Evolutionary conservation across 2,329 filamentous ascomycete genomes (phyloP).

Genomic region (Diaporthe longicolla): DNA sequence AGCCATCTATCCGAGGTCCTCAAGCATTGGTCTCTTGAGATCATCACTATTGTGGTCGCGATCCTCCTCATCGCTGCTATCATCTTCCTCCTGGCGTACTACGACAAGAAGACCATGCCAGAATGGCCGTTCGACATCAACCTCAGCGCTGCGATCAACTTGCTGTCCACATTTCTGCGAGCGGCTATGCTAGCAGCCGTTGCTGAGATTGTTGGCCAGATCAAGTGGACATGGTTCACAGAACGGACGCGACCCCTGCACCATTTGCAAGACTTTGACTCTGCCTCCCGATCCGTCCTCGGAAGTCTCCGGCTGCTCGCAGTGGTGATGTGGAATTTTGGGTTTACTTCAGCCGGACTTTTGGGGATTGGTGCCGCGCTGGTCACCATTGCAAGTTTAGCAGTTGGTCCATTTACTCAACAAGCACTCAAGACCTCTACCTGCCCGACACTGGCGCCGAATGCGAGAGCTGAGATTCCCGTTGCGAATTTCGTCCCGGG

Average conservation of each 20-base stretch:
- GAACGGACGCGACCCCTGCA: slow-evolving; percentile 47
- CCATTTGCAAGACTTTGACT: slow-evolving; percentile 51
- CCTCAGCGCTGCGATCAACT: slow-evolving; percentile 45
- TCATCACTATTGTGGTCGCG: slow-evolving; percentile 35
- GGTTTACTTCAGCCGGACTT: slow-evolving; percentile 40
- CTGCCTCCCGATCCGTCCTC: slow-evolving; percentile 49
- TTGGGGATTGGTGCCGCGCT: slow-evolving; percentile 44
- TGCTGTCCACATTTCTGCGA: slow-evolving; percentile 43
- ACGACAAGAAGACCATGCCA: slow-evolving; percentile 40
- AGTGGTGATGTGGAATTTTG: slow-evolving; percentile 39
- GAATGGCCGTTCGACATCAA: slow-evolving; percentile 47
- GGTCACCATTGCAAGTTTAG: slow-evolving; percentile 48
- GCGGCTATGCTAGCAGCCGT: slow-evolving; percentile 49
- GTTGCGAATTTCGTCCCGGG: slow-evolving; percentile 37
- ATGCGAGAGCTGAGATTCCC: slow-evolving; percentile 34
- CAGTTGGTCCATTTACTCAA: slow-evolving; percentile 51
- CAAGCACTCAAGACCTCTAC: slow-evolving; percentile 48
- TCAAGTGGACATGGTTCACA: slow-evolving; percentile 52
- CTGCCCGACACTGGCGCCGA: slow-evolving; percentile 44
- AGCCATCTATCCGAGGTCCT: slow-evolving; percentile 37
- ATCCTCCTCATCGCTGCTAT: slow-evolving; percentile 36
- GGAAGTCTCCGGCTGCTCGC: slow-evolving; percentile 48
- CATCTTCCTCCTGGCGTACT: slow-evolving; percentile 33
- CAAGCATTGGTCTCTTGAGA: slow-evolving; percentile 37
- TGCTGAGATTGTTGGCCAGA: slow-evolving; percentile 51